phyloP scores from a whole-genome alignment of 495 filamentous ascomycete genomes.

The Sordaria brevicollis region DNA sequence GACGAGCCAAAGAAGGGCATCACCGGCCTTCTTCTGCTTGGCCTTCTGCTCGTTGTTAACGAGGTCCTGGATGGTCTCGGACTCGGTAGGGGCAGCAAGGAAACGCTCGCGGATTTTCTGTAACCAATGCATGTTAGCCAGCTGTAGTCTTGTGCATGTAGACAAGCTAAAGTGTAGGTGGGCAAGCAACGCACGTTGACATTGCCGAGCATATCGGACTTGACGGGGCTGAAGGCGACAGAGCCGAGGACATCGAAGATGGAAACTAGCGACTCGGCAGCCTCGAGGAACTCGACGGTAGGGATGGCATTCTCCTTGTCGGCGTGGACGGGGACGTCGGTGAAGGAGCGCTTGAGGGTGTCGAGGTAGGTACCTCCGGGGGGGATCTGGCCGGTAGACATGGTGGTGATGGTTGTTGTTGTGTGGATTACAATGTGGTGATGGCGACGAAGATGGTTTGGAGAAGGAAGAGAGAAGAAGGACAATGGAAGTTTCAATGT shows the following conservation, averaged over 20 bases:
- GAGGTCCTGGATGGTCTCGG: slow-evolving; percentile 71
- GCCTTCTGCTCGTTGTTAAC: slow-evolving; percentile 76
- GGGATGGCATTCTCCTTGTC: slow-evolving; percentile 64
- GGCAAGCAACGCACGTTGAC: slow-evolving; percentile 55
- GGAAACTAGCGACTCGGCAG: slow-evolving; percentile 70
- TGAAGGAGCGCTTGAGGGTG: slow-evolving; percentile 71
- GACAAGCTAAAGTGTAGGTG: background rate
- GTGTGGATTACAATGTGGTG: background rate
- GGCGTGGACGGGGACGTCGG: slow-evolving; percentile 63
- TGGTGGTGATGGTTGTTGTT: slow-evolving; percentile 14
- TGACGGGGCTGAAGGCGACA: slow-evolving; percentile 74
- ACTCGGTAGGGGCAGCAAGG: slow-evolving; percentile 63
- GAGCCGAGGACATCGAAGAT: slow-evolving; percentile 83
- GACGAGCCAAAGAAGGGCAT: slow-evolving; percentile 84
- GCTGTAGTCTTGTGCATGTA: background rate
- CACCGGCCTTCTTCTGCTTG: slow-evolving; percentile 74
- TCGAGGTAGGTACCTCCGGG: slow-evolving; percentile 73
- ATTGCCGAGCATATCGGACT: slow-evolving; percentile 84
- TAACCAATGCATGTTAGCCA: background rate
- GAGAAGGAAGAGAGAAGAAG: background rate
- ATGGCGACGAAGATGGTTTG: background rate
- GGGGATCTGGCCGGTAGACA: slow-evolving; percentile 36
- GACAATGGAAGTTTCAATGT: background rate
- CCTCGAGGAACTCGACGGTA: slow-evolving; percentile 85
- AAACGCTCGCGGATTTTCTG: slow-evolving; percentile 89